These are phyloP conservation scores for Diplodia scrobiculata DNA, from an alignment of 2,329 filamentous ascomycete genomes.

Conservation along the genomic window DNA sequence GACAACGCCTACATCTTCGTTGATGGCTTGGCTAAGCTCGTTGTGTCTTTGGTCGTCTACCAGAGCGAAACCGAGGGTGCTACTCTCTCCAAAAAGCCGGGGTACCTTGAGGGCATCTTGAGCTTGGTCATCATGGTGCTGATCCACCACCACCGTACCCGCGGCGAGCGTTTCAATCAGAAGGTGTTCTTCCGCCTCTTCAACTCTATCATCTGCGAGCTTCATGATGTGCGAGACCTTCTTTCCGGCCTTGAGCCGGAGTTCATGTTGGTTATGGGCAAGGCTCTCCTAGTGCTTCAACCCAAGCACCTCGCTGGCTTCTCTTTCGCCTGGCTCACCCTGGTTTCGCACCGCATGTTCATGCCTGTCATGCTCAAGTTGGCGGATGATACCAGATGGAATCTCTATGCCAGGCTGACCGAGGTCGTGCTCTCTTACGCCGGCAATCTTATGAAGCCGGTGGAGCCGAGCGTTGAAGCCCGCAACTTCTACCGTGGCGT, in stretches of 20 bases:
- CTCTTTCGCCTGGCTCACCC: slow-evolving; percentile 77
- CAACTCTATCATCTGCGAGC: slow-evolving; percentile 77
- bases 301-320: slow-evolving; percentile 80
- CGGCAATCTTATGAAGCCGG: slow-evolving; percentile 75
- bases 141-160: slow-evolving; percentile 80
- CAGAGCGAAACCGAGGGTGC: slow-evolving; percentile 62
- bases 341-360: slow-evolving; percentile 83
- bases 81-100: slow-evolving; percentile 64
- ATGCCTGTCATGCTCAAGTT: slow-evolving; percentile 74
- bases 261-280: slow-evolving; percentile 71
- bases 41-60: slow-evolving; percentile 73
- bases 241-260: slow-evolving; percentile 61
- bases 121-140: slow-evolving; percentile 78
- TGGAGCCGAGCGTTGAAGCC: slow-evolving; percentile 67
- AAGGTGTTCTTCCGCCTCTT: slow-evolving; percentile 90
- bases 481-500: slow-evolving; percentile 85
- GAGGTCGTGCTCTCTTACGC: slow-evolving; percentile 72
- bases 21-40: slow-evolving; percentile 80
- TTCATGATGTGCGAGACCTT: slow-evolving; percentile 58
- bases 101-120: slow-evolving; percentile 76
- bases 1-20: slow-evolving; percentile 65
- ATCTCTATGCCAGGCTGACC: slow-evolving; percentile 71
- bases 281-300: slow-evolving; percentile 70
- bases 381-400: slow-evolving; percentile 72
- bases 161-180: slow-evolving; percentile 80